Conservation (phyloP, 192 early-diverging fungal genomes). For the Kappamyces sp. region DNA sequence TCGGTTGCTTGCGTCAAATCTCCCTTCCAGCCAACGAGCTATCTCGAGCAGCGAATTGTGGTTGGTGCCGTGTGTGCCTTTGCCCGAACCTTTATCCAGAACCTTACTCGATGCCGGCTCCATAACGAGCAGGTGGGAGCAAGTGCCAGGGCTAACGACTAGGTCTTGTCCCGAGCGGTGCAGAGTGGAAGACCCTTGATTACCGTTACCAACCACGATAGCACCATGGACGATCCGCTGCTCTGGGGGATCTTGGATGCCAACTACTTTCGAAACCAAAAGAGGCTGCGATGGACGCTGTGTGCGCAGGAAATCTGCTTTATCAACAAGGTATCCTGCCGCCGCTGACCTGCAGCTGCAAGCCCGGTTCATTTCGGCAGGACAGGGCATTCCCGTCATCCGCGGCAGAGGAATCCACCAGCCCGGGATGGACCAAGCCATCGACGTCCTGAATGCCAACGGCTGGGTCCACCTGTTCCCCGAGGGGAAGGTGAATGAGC, state of each 20-base stretch:
- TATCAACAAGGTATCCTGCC: constrained; percentile 47
- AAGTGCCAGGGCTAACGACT: too few relatives aligned
- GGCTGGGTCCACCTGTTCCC: constrained; percentile 90
- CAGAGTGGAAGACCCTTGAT: constrained; percentile 23
- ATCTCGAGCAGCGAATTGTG: too few relatives aligned
- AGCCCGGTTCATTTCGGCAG: constrained; percentile 56
- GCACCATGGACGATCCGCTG: constrained; percentile 33
- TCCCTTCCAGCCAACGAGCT: too few relatives aligned
- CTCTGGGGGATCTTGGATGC: constrained; percentile 20
- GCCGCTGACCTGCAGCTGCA: constrained; percentile 4
- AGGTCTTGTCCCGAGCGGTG: neutral
- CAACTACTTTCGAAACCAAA: constrained; percentile 17
- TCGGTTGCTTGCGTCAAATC: too few relatives aligned
- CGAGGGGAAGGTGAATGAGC: constrained; percentile 69
- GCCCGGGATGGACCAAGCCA: constrained; percentile 71
- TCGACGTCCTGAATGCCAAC: constrained; percentile 59
- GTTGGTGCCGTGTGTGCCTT: too few relatives aligned
- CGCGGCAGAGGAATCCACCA: constrained; percentile 65
- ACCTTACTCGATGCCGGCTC: too few relatives aligned
- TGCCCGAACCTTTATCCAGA: too few relatives aligned
- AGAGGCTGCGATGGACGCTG: constrained; percentile 70
- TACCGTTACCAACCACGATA: constrained; percentile 31
- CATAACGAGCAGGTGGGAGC: too few relatives aligned
- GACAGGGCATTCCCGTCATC: constrained; percentile 76
- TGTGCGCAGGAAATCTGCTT: constrained; percentile 86